These are phyloP conservation scores for Chrysoporthe puriensis DNA, from an alignment of 2,329 filamentous ascomycete genomes.

Conservation along the genomic window DNA sequence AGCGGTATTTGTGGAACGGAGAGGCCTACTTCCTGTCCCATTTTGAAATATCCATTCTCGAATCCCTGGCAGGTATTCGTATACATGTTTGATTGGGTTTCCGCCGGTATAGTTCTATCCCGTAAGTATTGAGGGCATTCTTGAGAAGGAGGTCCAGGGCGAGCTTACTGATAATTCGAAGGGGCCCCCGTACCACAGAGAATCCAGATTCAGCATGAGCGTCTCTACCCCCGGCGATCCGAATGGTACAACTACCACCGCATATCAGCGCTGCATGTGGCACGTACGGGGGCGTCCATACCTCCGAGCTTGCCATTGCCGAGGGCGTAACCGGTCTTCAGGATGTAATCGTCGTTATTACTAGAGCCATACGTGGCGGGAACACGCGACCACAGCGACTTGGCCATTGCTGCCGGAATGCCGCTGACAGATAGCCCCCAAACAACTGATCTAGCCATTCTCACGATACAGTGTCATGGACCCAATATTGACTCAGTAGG, in stretches of 20 bases:
- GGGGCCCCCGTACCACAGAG: slow-evolving; percentile 54
- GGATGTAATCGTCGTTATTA: slow-evolving; percentile 23
- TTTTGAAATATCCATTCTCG: slow-evolving; percentile 52
- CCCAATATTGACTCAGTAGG: neutral
- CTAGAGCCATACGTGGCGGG: slow-evolving; percentile 24
- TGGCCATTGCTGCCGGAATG: neutral
- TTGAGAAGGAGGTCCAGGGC: slow-evolving; percentile 1
- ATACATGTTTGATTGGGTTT: slow-evolving; percentile 44
- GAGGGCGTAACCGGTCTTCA: slow-evolving; percentile 48
- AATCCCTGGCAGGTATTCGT: slow-evolving; percentile 44
- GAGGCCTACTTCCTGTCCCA: slow-evolving; percentile 48
- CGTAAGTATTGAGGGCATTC: neutral
- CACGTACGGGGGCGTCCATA: slow-evolving; percentile 29
- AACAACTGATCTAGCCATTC: neutral
- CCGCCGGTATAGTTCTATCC: slow-evolving; percentile 48
- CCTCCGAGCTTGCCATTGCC: slow-evolving; percentile 53
- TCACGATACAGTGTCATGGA: neutral
- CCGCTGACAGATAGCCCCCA: neutral
- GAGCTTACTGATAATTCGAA: slow-evolving; percentile 41
- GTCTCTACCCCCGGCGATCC: slow-evolving; percentile 47
- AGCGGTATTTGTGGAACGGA: no score
- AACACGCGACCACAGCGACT: slow-evolving; percentile 21
- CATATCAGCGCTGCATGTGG: neutral
- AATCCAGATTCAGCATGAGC: slow-evolving; percentile 52
- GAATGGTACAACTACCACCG: slow-evolving; percentile 47